Evolutionary conservation across 352 stramenopile species (phyloP).

Genomic region (Pythium myriotylum): DNA sequence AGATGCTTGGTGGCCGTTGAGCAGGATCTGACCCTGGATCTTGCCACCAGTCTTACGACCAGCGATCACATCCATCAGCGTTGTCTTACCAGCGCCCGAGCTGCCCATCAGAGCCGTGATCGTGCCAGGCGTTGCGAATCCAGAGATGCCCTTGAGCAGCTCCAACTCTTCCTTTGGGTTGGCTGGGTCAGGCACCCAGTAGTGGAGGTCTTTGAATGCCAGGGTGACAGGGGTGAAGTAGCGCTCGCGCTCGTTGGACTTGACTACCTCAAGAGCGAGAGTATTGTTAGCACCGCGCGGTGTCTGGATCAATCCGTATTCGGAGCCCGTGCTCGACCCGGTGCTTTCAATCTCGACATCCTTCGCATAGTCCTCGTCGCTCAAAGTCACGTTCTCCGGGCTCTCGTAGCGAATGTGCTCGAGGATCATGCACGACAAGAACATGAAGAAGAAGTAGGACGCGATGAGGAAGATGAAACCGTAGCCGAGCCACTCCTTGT

Average conservation of each 20-base stretch:
- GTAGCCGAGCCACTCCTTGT: constrained; percentile 23
- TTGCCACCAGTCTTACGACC: constrained; percentile 89
- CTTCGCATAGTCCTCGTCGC: not conserved
- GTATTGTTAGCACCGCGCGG: not conserved
- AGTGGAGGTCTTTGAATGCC: constrained; percentile 45
- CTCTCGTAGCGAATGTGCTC: constrained; percentile 27
- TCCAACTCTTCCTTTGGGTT: constrained; percentile 36
- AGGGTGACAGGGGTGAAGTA: constrained; percentile 32
- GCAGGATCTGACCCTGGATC: constrained; percentile 80
- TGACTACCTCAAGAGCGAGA: not conserved
- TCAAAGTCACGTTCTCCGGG: not conserved
- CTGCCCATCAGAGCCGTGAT: constrained; percentile 76
- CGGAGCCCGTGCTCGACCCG: not conserved
- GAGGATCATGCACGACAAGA: constrained; percentile 23
- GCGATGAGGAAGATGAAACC: constrained; percentile 23
- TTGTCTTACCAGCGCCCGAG: constrained; percentile 91
- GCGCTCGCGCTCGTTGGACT: not conserved
- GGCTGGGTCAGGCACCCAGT: constrained; percentile 35
- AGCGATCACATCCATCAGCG: constrained; percentile 94
- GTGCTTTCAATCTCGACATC: not conserved
- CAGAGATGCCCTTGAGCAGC: constrained; percentile 56
- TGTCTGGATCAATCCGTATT: not conserved
- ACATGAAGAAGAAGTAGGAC: constrained; percentile 27
- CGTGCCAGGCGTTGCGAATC: constrained; percentile 44
- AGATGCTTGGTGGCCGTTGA: constrained; percentile 88